Evolutionary conservation across 345 rosid genomes (phyloP).

Genomic region (Bruguiera parviflora): DNA sequence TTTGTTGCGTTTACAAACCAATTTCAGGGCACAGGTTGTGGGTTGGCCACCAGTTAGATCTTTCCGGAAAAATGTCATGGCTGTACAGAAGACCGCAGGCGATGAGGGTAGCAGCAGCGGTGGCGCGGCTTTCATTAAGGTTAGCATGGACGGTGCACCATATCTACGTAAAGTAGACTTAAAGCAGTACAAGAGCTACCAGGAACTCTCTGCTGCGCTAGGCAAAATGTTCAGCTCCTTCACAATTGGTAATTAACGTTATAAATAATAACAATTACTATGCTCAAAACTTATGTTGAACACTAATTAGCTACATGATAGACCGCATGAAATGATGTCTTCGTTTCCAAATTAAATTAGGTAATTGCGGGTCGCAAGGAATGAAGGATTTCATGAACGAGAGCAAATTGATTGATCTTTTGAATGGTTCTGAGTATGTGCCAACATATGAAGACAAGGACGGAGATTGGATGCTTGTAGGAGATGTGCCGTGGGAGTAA

Average conservation of each 20-base stretch:
- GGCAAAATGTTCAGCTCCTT: slow-evolving; percentile 85
- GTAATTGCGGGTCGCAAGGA: slow-evolving; percentile 68
- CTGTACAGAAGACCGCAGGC: slow-evolving; percentile 45
- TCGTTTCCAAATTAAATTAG: slow-evolving; percentile 21
- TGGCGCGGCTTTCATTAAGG: slow-evolving; percentile 58
- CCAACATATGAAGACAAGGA: slow-evolving; percentile 86
- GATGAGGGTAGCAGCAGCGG: slow-evolving; percentile 31
- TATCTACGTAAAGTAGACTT: slow-evolving; percentile 78
- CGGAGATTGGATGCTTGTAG: slow-evolving; percentile 93
- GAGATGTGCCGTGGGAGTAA: slow-evolving; percentile 94
- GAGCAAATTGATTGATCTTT: slow-evolving; percentile 67
- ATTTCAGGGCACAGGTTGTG: slow-evolving; percentile 72
- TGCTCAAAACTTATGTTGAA: too few relatives aligned
- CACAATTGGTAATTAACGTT: slow-evolving; percentile 47
- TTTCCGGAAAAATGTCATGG: slow-evolving; percentile 65
- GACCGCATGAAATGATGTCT: neutral
- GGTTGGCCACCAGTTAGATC: slow-evolving; percentile 91
- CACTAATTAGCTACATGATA: neutral
- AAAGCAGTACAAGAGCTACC: slow-evolving; percentile 66
- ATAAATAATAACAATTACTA: too few relatives aligned
- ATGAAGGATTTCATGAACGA: slow-evolving; percentile 80
- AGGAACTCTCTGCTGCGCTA: slow-evolving; percentile 64
- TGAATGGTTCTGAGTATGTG: slow-evolving; percentile 77
- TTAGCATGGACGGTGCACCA: slow-evolving; percentile 92
- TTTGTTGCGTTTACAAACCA: neutral